Evolutionary conservation across 176 grass and related monocot species (phyloP), one percentile per base, ranked within the genome.

Genomic region (Rhipidocladum racemiflorum): DNA sequence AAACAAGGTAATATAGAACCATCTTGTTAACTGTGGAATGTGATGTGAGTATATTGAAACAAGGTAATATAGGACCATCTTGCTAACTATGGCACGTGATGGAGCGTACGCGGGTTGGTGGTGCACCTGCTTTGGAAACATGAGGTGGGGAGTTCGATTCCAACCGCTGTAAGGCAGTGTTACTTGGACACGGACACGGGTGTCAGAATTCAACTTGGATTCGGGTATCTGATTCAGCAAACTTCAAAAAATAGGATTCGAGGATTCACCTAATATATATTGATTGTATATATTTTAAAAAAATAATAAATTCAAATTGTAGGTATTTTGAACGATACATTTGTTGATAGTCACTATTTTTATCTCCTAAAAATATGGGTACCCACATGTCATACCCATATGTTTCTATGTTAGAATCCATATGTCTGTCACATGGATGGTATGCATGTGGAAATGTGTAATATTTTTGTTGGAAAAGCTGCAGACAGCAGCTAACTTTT

Each of bases 1-100:
- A 20, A 28, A 63, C 17, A 62, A 59, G 53, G 29, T 35, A 75
- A 68, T 40, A 80, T 53, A 80, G 5, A 80, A 80, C 49, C 5
- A 8, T 55, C 23, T 71, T 30, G 7, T 42, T n/a, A 48, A 29
- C n/a, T 28, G 18, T 57, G 49, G 16, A 65, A 80, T 68, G 50
- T 56, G 49, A 56, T 44, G 65, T n/a, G 53, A 34, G 53, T 36
- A 70, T 45, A 59, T 4, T 70, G 35, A 18, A 27, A 77, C 16
- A 61, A 57, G 54, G 30, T 23, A 75, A 68, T 55, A 80, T 54
- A 80, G 15, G 69, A 81, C 49, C 5, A 9, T 48, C 1, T 17
- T 53, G 21, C 29, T 23, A 67, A 25, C 21, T 53, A 66, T 66
- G 8, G 15, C 29, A 51, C 7, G n/a, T 67, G 21, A 53, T 51